These are phyloP conservation scores for Daldinia grandis DNA, from an alignment of 495 filamentous ascomycete genomes.

Conservation along the genomic window DNA sequence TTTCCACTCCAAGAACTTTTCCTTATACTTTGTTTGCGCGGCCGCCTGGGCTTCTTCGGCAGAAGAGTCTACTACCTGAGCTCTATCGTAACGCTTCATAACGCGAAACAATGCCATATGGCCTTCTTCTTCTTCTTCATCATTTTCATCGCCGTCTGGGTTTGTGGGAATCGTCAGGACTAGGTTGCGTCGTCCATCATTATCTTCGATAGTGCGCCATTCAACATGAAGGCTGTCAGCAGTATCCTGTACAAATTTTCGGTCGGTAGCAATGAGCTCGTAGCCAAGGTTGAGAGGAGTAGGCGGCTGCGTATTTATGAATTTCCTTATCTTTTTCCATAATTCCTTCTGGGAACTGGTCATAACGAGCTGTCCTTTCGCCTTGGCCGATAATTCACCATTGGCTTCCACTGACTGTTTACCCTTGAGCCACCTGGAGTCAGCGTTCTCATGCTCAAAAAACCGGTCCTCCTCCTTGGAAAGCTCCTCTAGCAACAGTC, in stretches of 20 bases:
- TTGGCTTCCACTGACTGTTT: slow-evolving; percentile 68
- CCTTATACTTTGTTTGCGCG: slow-evolving; percentile 82
- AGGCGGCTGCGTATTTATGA: slow-evolving; percentile 68
- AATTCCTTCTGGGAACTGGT: slow-evolving; percentile 82
- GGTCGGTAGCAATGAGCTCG: slow-evolving; percentile 81
- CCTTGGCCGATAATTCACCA: slow-evolving; percentile 68
- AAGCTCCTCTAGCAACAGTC: slow-evolving; percentile 81
- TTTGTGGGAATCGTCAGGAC: slow-evolving; percentile 73
- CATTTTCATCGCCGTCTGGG: slow-evolving; percentile 58
- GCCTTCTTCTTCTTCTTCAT: slow-evolving; percentile 86
- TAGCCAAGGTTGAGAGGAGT: slow-evolving; percentile 73
- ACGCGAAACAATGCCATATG: slow-evolving; percentile 83
- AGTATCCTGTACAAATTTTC: slow-evolving; percentile 89
- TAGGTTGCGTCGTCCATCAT: slow-evolving; percentile 80
- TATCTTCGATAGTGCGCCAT: slow-evolving; percentile 82
- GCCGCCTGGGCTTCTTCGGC: slow-evolving; percentile 78
- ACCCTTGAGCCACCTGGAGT: slow-evolving; percentile 88
- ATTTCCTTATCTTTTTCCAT: slow-evolving; percentile 82
- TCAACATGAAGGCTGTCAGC: slow-evolving; percentile 81
- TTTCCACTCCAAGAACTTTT: slow-evolving; percentile 91
- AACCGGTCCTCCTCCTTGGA: slow-evolving; percentile 83
- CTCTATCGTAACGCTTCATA: slow-evolving; percentile 87
- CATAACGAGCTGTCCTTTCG: slow-evolving; percentile 73
- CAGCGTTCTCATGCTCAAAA: slow-evolving; percentile 89
- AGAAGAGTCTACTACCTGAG: slow-evolving; percentile 81